Evolutionary conservation across 2,329 filamentous ascomycete species (phyloP), one percentile per base, ranked within the genome.

Genomic region (Diaporthe amygdali): DNA sequence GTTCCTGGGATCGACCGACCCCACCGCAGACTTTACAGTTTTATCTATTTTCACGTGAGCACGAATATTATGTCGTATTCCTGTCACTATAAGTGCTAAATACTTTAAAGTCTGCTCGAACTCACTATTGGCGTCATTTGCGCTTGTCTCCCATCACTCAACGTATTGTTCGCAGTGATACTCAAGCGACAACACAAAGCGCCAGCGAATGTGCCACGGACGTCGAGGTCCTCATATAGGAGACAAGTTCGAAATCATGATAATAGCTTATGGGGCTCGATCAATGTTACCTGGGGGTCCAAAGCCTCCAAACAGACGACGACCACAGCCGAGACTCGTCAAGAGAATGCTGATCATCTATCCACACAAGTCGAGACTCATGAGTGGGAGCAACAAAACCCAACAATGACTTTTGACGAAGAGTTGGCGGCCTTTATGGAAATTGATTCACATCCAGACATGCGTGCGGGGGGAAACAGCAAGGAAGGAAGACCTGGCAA

Each of bases 101-200:
- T 10, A 14, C 30, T 37, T 27, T 37, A 47, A 66, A 74, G 74
- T 9, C 70, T 71, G 2, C 63, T 77, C 34, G 77, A 79, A 56
- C 61, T 78, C 4, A 71, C 72, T 12, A 78, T 79, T 34, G 77
- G 77, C 9, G 61, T 79, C 4, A 59, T 75, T 8, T 79, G 77
- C 59, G 74, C 77, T n/a, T 79, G 77, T 66, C 68, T 79, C 4
- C 78, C 77, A 8, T 71, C 76, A 6, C 51, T 74, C 41, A 76
- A 76, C 66, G 51, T 76, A 15, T 10, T 55, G 32, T 20, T 55
- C 32, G 30, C 30, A 25, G 8, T 55, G 32, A 10, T 55, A 4
- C 37, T 15, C 9, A 22, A 37, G 10, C 52, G 52, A 20, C 20
- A 37, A 32, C 32, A 7, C 4, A 37, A 5, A 6, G n/a, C 30